Percentiles rank a stretch among this genome's conserved stretches.
Evolutionary conservation across 805 yeast genomes (phyloP).

Genomic region (Sugiyamaella lignohabitans): DNA sequence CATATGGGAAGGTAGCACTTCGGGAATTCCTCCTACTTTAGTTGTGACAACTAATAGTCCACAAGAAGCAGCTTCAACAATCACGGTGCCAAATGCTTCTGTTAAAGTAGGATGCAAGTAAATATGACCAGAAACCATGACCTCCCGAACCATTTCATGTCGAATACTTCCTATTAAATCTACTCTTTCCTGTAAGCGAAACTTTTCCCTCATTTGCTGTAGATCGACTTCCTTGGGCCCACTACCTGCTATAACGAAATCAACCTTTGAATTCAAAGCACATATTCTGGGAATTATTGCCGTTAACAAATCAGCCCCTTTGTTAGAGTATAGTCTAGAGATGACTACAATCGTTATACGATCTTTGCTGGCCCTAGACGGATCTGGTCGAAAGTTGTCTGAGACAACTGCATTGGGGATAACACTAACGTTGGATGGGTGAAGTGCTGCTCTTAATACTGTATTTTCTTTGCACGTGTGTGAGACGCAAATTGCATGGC

Average conservation of each 20-base stretch:
- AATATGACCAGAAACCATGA: slow-evolving; percentile 90
- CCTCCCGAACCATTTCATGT: slow-evolving; percentile 89
- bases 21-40: slow-evolving; percentile 96
- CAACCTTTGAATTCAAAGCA: slow-evolving; percentile 50
- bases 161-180: slow-evolving; percentile 77
- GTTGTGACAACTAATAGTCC: slow-evolving; percentile 92
- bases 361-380: slow-evolving; percentile 29
- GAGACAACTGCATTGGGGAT: slow-evolving; percentile 97
- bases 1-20: slow-evolving; percentile 89
- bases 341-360: slow-evolving; percentile 81
- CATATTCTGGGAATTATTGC: slow-evolving; percentile 85
- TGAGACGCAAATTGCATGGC: slow-evolving; percentile 93
- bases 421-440: slow-evolving; percentile 74
- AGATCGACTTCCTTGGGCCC: slow-evolving; percentile 93
- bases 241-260: slow-evolving; percentile 88
- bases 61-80: slow-evolving; percentile 97
- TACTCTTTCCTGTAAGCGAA: slow-evolving; percentile 81
- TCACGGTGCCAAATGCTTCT: slow-evolving; percentile 95
- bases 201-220: slow-evolving; percentile 89
- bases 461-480: slow-evolving; percentile 96
- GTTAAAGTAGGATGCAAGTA: slow-evolving; percentile 90
- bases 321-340: slow-evolving; percentile 87
- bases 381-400: slow-evolving; percentile 54
- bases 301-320: slow-evolving; percentile 85
- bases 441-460: slow-evolving; percentile 75